These are phyloP conservation scores for Raphanus raphanistrum DNA, from an alignment of 345 rosid genomes.

Conservation along the genomic window DNA sequence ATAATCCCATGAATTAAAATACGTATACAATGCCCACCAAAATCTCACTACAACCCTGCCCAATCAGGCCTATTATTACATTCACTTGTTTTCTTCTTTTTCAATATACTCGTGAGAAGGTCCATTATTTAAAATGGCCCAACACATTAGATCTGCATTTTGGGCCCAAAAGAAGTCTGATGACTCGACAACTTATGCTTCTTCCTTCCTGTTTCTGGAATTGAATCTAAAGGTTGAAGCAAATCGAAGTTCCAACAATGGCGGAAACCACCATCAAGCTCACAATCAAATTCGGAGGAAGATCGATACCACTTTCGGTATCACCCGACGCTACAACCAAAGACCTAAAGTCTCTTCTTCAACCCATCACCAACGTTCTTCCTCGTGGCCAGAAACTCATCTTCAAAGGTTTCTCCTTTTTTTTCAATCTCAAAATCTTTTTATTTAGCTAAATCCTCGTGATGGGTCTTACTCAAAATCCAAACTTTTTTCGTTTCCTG, in stretches of 20 bases:
- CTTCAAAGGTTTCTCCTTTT: slow-evolving; percentile 55
- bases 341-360: slow-evolving; percentile 69
- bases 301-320: slow-evolving; percentile 56
- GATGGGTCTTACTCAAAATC: slow-evolving; percentile 2
- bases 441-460: neutral
- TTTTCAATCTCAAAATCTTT: neutral
- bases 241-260: slow-evolving; percentile 32
- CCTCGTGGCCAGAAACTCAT: slow-evolving; percentile 96
- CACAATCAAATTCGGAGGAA: slow-evolving; percentile 71
- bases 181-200: neutral
- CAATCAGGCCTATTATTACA: too few relatives aligned
- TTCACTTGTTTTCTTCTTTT: too few relatives aligned
- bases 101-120: too few relatives aligned
- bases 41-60: too few relatives aligned
- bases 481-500: neutral
- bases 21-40: too few relatives aligned
- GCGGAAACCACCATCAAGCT: slow-evolving; percentile 41
- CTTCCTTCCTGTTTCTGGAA: neutral
- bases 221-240: neutral
- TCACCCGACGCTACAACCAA: slow-evolving; percentile 51
- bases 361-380: slow-evolving; percentile 85
- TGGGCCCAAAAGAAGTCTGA: neutral
- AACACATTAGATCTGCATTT: too few relatives aligned
- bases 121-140: too few relatives aligned
- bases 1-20: too few relatives aligned